Evolutionary conservation across 495 filamentous ascomycete species (phyloP), one percentile per base, ranked within the genome.

Genomic region (Talaromyces ruber): DNA sequence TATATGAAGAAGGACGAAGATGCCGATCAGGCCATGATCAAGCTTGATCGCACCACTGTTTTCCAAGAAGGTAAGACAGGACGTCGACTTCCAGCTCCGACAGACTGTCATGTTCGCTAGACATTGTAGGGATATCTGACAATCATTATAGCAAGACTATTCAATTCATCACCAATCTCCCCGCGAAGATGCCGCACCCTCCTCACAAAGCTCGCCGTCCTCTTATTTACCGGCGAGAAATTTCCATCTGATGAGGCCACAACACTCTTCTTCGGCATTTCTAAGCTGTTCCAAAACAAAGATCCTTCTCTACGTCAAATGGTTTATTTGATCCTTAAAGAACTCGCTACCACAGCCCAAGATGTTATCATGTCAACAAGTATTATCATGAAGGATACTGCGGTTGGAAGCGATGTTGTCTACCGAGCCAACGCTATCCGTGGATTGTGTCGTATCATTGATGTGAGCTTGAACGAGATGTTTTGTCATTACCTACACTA

Each of bases 331-430:
- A 87, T 97, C 66, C 87, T 98, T 79, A 97, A 97, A 82, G 94
- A 99, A 82, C 81, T 99, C 66, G 90, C 93, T 63, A 83, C 86
- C 70, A 95, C 92, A n/a, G 93, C 95, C 29, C 93, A 98, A 76
- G 94, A 99, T 82, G 93, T 97, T 62, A 99, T 99, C 67, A 98
- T 99, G 94, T 93, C 97, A 58, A 99, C 94, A 24, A 93, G 90
- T 76, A 96, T 92, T 67, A 97, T 99, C 64, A 99, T 99, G 93
- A 99, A 99, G 80, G 94, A 99, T 72, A 97, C 93, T 6, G 91
- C 92, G 60, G 91, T 94, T 66, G 92, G 92, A 64, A 96, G 91
- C 69, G 95, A 98, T 69, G 90, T 93, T 51, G 83, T 99, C 54
- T 99, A 96, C 76, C 85, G 93, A 64, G 91, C 94, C 22, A 99